Conservation (phyloP, 306 rosid genomes). For the Ziziphus jujuba region DNA sequence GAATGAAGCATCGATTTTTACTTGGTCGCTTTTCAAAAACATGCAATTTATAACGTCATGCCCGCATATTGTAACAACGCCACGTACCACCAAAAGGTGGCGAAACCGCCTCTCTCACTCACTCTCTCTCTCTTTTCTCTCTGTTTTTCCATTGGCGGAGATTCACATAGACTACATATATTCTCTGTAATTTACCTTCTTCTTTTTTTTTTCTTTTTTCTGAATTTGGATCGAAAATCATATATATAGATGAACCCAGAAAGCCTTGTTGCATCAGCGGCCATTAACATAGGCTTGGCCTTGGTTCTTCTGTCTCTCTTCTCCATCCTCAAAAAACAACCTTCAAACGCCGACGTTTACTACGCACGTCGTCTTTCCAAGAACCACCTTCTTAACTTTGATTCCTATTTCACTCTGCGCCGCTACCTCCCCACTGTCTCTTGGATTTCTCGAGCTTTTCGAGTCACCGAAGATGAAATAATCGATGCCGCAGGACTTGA, state of each 20-base stretch:
- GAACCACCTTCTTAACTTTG: constrained; percentile 22
- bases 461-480: constrained; percentile 62
- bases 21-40: not conserved
- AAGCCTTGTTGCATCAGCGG: constrained; percentile 77
- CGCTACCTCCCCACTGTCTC: constrained; percentile 67
- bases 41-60: not conserved
- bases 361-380: constrained; percentile 64
- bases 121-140: constrained; percentile 1
- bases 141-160: not conserved
- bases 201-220: not conserved
- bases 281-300: constrained; percentile 78
- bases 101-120: not conserved
- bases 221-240: not conserved
- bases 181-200: not conserved
- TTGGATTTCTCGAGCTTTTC: constrained; percentile 64
- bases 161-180: too few species aligned
- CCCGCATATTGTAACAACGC: constrained; percentile 8
- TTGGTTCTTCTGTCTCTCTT: constrained; percentile 65
- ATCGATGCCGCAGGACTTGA: constrained; percentile 65
- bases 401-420: constrained; percentile 19
- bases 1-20: too few species aligned
- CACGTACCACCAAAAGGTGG: constrained; percentile 44
- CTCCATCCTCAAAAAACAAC: constrained; percentile 78
- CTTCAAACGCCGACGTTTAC: constrained; percentile 62
- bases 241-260: constrained; percentile 48